Conservation (phyloP, 192 early-diverging fungal genomes). For the Anaeromyces robustus region DNA sequence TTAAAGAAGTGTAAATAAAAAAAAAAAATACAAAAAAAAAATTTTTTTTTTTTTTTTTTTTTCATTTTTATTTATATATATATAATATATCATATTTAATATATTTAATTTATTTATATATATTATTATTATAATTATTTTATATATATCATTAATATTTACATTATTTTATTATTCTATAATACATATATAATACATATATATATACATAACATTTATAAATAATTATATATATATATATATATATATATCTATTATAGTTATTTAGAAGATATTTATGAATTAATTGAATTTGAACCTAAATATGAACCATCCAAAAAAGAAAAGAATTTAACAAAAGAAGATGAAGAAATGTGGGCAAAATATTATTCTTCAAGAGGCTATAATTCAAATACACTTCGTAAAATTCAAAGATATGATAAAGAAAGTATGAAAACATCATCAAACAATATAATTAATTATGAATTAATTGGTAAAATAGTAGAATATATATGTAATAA, state of each 20-base stretch:
- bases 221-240: too few species aligned
- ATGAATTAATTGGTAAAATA: neutral
- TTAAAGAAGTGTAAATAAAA: conserved; percentile 15
- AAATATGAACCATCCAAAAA: neutral
- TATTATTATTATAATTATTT: too few species aligned
- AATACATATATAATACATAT: too few species aligned
- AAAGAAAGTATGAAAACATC: neutral
- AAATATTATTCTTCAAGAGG: conserved; percentile 26
- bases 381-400: conserved; percentile 31
- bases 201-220: too few species aligned
- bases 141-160: too few species aligned
- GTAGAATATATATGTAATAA: neutral
- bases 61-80: conserved; percentile 4
- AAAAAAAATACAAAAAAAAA: conserved; percentile 2
- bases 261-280: neutral
- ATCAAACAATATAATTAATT: neutral
- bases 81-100: conserved; percentile 16
- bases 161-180: too few species aligned
- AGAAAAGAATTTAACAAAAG: conserved; percentile 22
- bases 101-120: too few species aligned
- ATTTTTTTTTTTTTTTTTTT: neutral
- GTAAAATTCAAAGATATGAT: conserved; percentile 8
- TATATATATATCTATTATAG: neutral
- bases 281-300: neutral
- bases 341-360: conserved; percentile 9